phyloP scores from a whole-genome alignment of 495 filamentous ascomycete genomes.

The Tuber magnatum region DNA sequence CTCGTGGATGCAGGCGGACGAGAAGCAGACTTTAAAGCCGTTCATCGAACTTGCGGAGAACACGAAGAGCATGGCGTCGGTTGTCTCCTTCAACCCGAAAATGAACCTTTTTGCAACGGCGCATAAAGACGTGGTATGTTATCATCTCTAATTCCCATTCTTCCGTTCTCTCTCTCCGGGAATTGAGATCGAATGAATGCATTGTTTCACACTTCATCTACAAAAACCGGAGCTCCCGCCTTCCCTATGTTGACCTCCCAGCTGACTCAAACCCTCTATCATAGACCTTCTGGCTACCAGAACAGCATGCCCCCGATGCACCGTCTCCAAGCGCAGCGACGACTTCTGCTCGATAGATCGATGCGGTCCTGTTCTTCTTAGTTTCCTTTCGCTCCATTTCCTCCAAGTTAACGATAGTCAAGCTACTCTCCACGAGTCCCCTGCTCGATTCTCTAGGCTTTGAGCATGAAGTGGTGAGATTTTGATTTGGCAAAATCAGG shows the following conservation, averaged over 20 bases:
- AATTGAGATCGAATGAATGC: neutral
- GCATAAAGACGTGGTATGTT: conserved; percentile 65
- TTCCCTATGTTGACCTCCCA: neutral
- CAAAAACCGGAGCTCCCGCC: neutral
- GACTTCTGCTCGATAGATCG: conserved; percentile 12
- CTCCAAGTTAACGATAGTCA: neutral
- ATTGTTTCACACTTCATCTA: neutral
- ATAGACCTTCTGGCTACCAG: conserved; percentile 72
- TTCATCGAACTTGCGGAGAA: conserved; percentile 54
- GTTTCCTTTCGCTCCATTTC: neutral
- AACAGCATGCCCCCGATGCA: conserved; percentile 50
- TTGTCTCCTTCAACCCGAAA: conserved; percentile 81
- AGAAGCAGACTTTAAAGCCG: conserved; percentile 59
- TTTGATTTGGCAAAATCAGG: neutral
- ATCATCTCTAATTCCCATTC: neutral
- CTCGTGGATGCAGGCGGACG: conserved; percentile 50
- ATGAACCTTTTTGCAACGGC: conserved; percentile 84
- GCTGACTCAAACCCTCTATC: conserved; percentile 2
- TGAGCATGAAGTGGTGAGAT: neutral
- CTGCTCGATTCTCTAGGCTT: neutral
- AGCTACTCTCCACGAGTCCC: neutral
- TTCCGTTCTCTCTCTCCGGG: neutral
- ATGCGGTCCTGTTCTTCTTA: neutral
- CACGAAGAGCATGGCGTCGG: conserved; percentile 54
- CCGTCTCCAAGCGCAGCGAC: conserved; percentile 27